A percentile compares a stretch with the other conserved stretches of the same genome.
phyloP scores from a whole-genome alignment of 2,329 filamentous ascomycete genomes.

The Aureobasidium subglaciale region DNA sequence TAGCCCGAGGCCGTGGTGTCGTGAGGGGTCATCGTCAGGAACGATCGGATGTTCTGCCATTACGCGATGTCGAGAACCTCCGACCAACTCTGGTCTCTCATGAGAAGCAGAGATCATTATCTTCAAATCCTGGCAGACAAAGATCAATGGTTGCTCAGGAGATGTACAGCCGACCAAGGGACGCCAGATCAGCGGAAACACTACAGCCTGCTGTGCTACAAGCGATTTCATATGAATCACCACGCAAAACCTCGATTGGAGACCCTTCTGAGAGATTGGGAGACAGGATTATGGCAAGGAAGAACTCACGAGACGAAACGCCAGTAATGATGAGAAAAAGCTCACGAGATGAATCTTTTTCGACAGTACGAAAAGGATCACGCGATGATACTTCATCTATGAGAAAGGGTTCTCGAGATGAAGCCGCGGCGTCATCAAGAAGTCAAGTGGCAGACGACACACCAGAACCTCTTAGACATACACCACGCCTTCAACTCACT shows the following conservation, averaged over 20 bases:
- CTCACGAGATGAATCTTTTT: not conserved
- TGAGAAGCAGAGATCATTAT: not conserved
- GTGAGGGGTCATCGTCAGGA: slow-evolving; percentile 4
- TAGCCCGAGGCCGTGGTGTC: not conserved
- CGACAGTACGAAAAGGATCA: not conserved
- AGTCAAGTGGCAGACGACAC: not conserved
- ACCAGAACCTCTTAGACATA: not conserved
- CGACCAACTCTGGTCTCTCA: not conserved
- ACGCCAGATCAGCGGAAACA: not conserved
- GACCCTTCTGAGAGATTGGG: not conserved
- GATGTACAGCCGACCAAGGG: not conserved
- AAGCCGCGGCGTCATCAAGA: not conserved
- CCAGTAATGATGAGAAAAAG: not conserved
- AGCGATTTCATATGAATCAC: not conserved
- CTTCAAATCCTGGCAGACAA: slow-evolving; percentile 3
- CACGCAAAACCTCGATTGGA: not conserved
- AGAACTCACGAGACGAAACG: slow-evolving; percentile 1
- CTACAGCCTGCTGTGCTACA: not conserved
- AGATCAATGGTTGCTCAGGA: slow-evolving; percentile 6
- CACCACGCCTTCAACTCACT: not conserved
- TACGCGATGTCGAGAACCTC: not conserved
- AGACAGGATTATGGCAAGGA: slow-evolving; percentile 1
- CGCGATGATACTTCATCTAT: not conserved
- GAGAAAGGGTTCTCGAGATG: not conserved
- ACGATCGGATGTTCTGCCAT: slow-evolving; percentile 1